Percentiles rank a stretch among this genome's conserved stretches.
Evolutionary conservation across 2,329 filamentous ascomycete genomes (phyloP).

Genomic region (Hypoxylon sp.): DNA sequence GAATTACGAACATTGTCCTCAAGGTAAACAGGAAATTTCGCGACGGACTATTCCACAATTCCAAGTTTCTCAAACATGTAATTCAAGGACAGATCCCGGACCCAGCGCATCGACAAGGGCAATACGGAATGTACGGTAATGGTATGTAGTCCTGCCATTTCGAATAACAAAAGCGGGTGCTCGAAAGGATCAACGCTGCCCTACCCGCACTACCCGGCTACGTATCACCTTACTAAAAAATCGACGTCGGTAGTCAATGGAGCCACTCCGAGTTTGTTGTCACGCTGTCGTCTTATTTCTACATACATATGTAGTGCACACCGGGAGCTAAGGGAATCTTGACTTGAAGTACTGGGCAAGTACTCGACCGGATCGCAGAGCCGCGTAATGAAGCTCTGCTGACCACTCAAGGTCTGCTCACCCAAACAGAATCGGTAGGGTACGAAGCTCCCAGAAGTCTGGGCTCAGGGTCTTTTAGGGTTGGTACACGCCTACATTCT

Average conservation of each 20-base stretch:
- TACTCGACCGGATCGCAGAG: conserved; percentile 16
- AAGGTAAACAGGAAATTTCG: conserved; percentile 13
- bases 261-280: conserved; percentile 7
- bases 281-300: neutral
- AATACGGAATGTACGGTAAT: conserved; percentile 23
- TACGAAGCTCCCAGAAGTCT: conserved; percentile 18
- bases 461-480: conserved; percentile 17
- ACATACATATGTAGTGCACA: neutral
- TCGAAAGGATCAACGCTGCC: conserved; percentile 40
- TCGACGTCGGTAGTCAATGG: conserved; percentile 15
- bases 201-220: conserved; percentile 38
- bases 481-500: conserved; percentile 6
- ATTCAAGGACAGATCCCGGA: conserved; percentile 17
- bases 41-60: conserved; percentile 15
- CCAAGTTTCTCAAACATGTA: conserved; percentile 24
- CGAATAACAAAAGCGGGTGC: conserved; percentile 21
- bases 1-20: conserved; percentile 11
- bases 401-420: conserved; percentile 22
- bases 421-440: conserved; percentile 17
- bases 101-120: conserved; percentile 17
- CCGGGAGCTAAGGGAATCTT: conserved; percentile 10
- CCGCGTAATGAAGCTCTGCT: conserved; percentile 30
- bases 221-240: conserved; percentile 34
- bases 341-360: neutral
- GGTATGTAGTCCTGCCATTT: conserved; percentile 21